Percentiles rank a stretch among this genome's conserved stretches.
phyloP scores from a whole-genome alignment of 345 rosid species.

The Dipteronia sinensis region DNA sequence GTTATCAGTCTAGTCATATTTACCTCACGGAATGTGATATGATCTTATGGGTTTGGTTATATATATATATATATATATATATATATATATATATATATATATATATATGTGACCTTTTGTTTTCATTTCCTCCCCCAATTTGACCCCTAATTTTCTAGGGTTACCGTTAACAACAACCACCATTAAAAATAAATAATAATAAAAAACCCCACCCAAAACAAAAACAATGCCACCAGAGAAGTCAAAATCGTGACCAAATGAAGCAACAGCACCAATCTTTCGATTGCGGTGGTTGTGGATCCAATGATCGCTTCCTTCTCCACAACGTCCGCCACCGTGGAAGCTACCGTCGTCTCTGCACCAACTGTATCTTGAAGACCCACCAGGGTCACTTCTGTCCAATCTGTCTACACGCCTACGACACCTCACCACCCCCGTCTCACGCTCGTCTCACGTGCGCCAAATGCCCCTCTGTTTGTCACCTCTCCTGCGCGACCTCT shows the following conservation, averaged over 20 bases:
- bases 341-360: slow-evolving; percentile 37
- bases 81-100: too few relatives aligned
- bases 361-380: slow-evolving; percentile 32
- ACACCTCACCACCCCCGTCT: slow-evolving; percentile 14
- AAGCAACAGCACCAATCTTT: slow-evolving; percentile 15
- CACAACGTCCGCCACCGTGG: slow-evolving; percentile 37
- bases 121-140: background rate
- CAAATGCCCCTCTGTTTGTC: slow-evolving; percentile 38
- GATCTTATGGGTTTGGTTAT: too few relatives aligned
- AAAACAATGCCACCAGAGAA: background rate
- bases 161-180: slow-evolving; percentile 20
- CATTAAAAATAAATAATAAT: background rate
- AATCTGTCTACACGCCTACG: slow-evolving; percentile 35
- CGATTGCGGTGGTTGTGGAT: slow-evolving; percentile 32
- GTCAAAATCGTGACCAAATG: slow-evolving; percentile 9
- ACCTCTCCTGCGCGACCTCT: slow-evolving; percentile 24
- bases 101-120: background rate
- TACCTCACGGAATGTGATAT: too few relatives aligned
- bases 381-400: slow-evolving; percentile 39
- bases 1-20: too few relatives aligned
- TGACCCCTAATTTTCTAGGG: slow-evolving; percentile 15
- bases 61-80: too few relatives aligned
- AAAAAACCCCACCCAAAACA: background rate
- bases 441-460: slow-evolving; percentile 29
- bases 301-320: slow-evolving; percentile 21